Conservation (phyloP, 495 filamentous ascomycete species). For the Cetradonia linearis region DNA sequence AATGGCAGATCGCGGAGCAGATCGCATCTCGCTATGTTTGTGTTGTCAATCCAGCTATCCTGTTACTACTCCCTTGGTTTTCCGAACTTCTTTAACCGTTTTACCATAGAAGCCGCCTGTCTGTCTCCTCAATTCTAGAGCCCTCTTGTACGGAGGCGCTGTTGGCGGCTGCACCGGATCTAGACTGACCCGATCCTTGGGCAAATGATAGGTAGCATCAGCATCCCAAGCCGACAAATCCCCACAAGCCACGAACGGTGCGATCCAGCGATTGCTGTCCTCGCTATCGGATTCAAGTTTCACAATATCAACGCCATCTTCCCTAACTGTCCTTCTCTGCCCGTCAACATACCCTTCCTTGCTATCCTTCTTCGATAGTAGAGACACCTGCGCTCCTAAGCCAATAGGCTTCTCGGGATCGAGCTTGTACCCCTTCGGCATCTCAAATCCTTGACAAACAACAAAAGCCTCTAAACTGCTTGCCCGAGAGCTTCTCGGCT, state of each 20-base stretch:
- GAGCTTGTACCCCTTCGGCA: conserved; percentile 34
- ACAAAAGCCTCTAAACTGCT: conserved; percentile 96
- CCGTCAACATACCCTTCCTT: conserved; percentile 5
- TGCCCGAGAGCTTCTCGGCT: conserved; percentile 81
- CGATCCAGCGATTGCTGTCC: conserved; percentile 63
- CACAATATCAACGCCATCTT: conserved; percentile 51
- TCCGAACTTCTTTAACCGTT: conserved; percentile 31
- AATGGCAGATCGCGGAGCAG: not conserved
- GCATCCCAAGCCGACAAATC: conserved; percentile 91
- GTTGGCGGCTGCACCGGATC: conserved; percentile 95
- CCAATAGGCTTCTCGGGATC: conserved; percentile 18
- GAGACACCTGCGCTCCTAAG: conserved; percentile 5
- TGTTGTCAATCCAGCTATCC: not conserved
- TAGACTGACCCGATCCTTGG: conserved; percentile 63
- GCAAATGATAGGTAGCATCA: conserved; percentile 83
- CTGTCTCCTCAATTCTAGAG: conserved; percentile 71
- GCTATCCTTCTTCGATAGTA: conserved; percentile 2
- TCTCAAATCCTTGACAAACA: conserved; percentile 78
- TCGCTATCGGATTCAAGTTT: conserved; percentile 47
- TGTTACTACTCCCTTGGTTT: not conserved
- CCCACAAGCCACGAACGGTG: conserved; percentile 89
- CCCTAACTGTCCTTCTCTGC: conserved; percentile 26
- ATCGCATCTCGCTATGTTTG: not conserved
- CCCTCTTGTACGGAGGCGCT: conserved; percentile 85
- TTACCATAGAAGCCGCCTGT: conserved; percentile 76